Evolutionary conservation across 768 basidiomycete genomes (phyloP).

Genomic region (Clitopilus passeckerianus): DNA sequence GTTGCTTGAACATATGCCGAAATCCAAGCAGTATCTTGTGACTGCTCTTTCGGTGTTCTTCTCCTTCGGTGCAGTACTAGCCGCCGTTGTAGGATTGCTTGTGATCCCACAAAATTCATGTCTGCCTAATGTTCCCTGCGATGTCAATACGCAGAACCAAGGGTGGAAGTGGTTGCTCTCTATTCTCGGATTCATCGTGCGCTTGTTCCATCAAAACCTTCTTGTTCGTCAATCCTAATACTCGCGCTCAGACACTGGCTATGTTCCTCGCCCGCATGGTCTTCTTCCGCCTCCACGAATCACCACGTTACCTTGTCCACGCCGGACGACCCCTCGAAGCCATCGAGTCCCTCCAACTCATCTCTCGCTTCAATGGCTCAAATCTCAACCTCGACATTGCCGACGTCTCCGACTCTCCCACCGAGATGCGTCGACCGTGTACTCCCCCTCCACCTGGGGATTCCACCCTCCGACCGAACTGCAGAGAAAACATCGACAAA

Average conservation of each 20-base stretch:
- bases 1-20: slow-evolving; percentile 88
- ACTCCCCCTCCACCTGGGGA: background rate
- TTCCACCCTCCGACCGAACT: background rate
- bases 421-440: slow-evolving; percentile 2
- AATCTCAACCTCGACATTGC: slow-evolving; percentile 59
- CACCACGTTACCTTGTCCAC: slow-evolving; percentile 89
- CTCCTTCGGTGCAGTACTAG: slow-evolving; percentile 84
- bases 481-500: background rate
- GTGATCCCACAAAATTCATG: slow-evolving; percentile 79
- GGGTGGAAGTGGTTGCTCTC: slow-evolving; percentile 90
- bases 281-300: slow-evolving; percentile 92
- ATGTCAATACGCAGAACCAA: slow-evolving; percentile 61
- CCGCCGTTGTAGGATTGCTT: slow-evolving; percentile 74
- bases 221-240: background rate
- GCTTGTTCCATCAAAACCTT: background rate
- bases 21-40: slow-evolving; percentile 87
- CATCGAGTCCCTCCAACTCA: slow-evolving; percentile 74
- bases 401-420: slow-evolving; percentile 44
- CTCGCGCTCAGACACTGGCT: slow-evolving; percentile 58
- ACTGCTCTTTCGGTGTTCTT: slow-evolving; percentile 95
- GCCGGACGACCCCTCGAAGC: slow-evolving; percentile 84
- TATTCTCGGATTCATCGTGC: slow-evolving; percentile 73
- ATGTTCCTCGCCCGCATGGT: slow-evolving; percentile 88
- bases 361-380: slow-evolving; percentile 83
- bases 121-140: slow-evolving; percentile 47